Base-by-base conservation (phyloP, 2,329 filamentous ascomycete species). In the Fusarium decemcellulare region DNA sequence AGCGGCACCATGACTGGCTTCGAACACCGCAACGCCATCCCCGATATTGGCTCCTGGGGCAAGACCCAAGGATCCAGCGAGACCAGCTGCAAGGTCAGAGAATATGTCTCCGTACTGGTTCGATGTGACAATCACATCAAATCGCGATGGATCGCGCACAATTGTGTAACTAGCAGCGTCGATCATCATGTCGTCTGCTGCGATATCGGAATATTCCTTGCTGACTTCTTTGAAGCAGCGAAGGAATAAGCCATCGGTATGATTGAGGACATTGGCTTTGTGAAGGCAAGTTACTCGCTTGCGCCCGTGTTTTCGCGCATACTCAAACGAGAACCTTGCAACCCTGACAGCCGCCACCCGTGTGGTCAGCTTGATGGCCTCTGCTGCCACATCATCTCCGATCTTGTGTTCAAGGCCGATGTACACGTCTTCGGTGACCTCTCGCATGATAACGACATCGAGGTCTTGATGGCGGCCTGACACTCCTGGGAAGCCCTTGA, bases 81-180 rank as follows among this genome's bases (percentile, higher is more conserved):
- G 36, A 2, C 60, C 54, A 34, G 60, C 54, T 3, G 47, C 60
- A 29, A 59, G 12, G 18, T 59, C 54, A n/a, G 60, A 58, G 48
- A 63, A 59, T 36, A 63, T 63, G 34, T 63, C 60, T 6, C 60
- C 60, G 14, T 58, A 59, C 42, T 62, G 52, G 34, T 63, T 53
- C 2, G 60, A 42, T 2, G 60, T 63, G 32, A 58, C 40, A 23
- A 59, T 42, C 16, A 63, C 53, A n/a, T 63, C 60, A 30, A 63
- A 63, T 8, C 54, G 40, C 18, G 18, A 23, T 4, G 53, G 47
- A 36, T 63, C 32, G 7, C 60, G 47, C 29, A 59, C 60, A 30
- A 58, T 58, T 0, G 53, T 53, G 27, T 58, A 62, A 36, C 59
- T 58, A 9, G 53, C 53, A 5, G 59, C 59, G 16, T 58, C 46